Conservation (phyloP, 768 basidiomycete genomes). For the Pulveroboletus sp. region DNA sequence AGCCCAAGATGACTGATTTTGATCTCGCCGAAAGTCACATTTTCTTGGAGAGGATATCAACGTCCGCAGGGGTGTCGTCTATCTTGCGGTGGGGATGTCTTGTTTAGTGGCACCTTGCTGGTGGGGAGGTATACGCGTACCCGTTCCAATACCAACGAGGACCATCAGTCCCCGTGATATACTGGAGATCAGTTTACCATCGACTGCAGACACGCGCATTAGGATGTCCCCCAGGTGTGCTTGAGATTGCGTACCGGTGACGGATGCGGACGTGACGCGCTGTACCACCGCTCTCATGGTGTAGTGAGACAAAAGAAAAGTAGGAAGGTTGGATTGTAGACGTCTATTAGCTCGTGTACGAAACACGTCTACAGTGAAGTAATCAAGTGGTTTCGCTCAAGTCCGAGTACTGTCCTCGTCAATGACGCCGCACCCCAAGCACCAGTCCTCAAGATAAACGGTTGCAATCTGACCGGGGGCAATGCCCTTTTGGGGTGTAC, state of each 20-base stretch:
- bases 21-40: constrained; percentile 46
- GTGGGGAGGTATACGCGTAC: constrained; percentile 35
- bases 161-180: constrained; percentile 87
- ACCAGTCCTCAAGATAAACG: constrained; percentile 70
- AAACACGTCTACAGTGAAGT: not conserved
- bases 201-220: constrained; percentile 47
- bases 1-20: not conserved
- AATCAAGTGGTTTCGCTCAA: not conserved
- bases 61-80: constrained; percentile 82
- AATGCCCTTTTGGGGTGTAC: constrained; percentile 59
- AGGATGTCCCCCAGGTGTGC: not conserved
- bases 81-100: constrained; percentile 23
- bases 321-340: not conserved
- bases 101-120: constrained; percentile 2
- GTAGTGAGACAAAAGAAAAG: no score
- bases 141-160: constrained; percentile 82
- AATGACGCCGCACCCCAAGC: constrained; percentile 81
- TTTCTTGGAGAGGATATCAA: constrained; percentile 71
- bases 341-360: not conserved
- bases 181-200: constrained; percentile 70
- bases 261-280: constrained; percentile 79
- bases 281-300: constrained; percentile 84
- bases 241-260: constrained; percentile 50
- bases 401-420: constrained; percentile 15
- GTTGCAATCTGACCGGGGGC: constrained; percentile 78